Percentiles rank a stretch among this genome's conserved stretches.
These are phyloP conservation scores for Haberlea rhodopensis DNA, from an alignment of 257 asterid genomes.

Conservation along the genomic window DNA sequence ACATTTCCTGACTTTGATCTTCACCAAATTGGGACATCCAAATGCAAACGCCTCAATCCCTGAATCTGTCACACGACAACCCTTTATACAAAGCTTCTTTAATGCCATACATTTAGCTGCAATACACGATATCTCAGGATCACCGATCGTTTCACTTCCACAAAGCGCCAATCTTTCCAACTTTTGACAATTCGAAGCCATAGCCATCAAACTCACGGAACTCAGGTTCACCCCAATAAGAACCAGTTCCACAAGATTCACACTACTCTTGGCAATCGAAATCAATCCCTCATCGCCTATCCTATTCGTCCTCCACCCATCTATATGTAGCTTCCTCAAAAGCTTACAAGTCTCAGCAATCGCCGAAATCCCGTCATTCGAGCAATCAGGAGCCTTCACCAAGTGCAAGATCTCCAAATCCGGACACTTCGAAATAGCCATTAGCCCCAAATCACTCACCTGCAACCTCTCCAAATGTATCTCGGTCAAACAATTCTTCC, in stretches of 20 bases:
- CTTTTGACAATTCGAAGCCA: conserved; percentile 68
- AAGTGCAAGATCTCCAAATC: conserved; percentile 70
- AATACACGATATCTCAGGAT: conserved; percentile 67
- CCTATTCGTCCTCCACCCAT: conserved; percentile 87
- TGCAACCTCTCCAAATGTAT: conserved; percentile 80
- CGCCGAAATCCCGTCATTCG: conserved; percentile 59
- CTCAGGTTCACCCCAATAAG: conserved; percentile 82
- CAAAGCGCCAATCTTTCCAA: conserved; percentile 84
- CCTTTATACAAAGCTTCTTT: conserved; percentile 85
- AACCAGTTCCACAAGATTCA: conserved; percentile 70
- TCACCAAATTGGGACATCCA: conserved; percentile 86
- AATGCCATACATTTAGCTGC: conserved; percentile 61
- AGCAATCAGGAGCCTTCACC: conserved; percentile 75
- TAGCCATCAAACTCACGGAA: conserved; percentile 48
- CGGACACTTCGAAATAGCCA: conserved; percentile 50
- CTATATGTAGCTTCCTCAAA: conserved; percentile 85
- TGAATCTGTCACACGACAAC: conserved; percentile 67
- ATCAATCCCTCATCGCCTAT: conserved; percentile 76
- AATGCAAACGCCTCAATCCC: conserved; percentile 77
- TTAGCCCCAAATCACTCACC: conserved; percentile 66
- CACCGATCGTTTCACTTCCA: conserved; percentile 88
- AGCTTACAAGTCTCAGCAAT: conserved; percentile 72
- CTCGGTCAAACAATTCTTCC: conserved; percentile 56
- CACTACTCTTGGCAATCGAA: conserved; percentile 60
- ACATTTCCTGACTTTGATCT: conserved; percentile 84